phyloP scores from a whole-genome alignment of 2,329 filamentous ascomycete species.

The Talaromyces sp. region DNA sequence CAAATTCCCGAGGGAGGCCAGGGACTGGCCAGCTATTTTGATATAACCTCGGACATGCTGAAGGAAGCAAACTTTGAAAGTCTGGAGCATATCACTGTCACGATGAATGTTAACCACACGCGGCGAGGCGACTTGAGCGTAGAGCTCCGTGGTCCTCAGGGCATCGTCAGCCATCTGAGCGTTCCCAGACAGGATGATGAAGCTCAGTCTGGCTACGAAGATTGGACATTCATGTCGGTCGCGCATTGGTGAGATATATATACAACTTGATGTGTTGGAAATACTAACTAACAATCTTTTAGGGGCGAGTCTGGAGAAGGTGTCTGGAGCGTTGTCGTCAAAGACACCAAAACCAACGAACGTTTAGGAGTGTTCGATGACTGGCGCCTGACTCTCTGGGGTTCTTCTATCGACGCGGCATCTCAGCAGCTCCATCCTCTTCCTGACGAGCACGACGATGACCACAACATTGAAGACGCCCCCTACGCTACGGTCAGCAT shows the following conservation, averaged over 20 bases:
- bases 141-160: constrained; percentile 78
- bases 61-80: constrained; percentile 76
- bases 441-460: constrained; percentile 77
- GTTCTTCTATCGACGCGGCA: constrained; percentile 71
- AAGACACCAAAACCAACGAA: constrained; percentile 74
- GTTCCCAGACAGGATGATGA: constrained; percentile 67
- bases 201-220: constrained; percentile 65
- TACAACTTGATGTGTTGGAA: constrained; percentile 23
- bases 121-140: constrained; percentile 88
- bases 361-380: constrained; percentile 75
- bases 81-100: constrained; percentile 91
- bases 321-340: constrained; percentile 86
- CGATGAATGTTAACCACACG: constrained; percentile 90
- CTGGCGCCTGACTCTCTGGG: constrained; percentile 93
- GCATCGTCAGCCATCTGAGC: constrained; percentile 77
- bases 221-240: constrained; percentile 99
- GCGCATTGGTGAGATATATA: constrained; percentile 71
- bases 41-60: constrained; percentile 76
- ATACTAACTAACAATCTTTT: background rate
- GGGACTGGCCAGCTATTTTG: constrained; percentile 73
- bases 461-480: constrained; percentile 66
- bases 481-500: constrained; percentile 61
- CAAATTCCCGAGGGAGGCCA: constrained; percentile 77
- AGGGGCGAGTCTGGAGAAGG: constrained; percentile 86
- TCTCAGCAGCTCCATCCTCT: constrained; percentile 73